phyloP scores from a whole-genome alignment of 345 rosid species.

The Salix brachista region DNA sequence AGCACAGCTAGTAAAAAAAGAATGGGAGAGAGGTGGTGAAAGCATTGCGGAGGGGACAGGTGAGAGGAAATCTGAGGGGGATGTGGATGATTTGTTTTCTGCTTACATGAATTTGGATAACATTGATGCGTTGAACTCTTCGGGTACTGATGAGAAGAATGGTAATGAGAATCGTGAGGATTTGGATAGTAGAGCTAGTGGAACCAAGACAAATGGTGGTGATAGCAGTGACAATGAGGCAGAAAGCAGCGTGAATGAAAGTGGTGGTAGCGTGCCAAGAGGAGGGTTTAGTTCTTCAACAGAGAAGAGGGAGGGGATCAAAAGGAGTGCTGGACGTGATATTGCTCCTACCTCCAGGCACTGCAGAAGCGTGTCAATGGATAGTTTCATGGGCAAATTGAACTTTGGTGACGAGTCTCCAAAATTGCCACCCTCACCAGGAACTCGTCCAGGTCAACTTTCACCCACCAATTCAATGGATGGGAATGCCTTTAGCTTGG shows the following conservation, averaged over 20 bases:
- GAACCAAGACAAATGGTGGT: slow-evolving; percentile 76
- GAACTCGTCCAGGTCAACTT: slow-evolving; percentile 55
- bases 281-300: slow-evolving; percentile 38
- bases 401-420: slow-evolving; percentile 73
- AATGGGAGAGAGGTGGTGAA: slow-evolving; percentile 53
- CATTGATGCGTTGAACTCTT: slow-evolving; percentile 74
- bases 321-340: slow-evolving; percentile 77
- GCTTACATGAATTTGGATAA: slow-evolving; percentile 93
- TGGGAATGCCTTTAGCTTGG: slow-evolving; percentile 71
- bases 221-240: slow-evolving; percentile 92
- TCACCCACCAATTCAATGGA: slow-evolving; percentile 67
- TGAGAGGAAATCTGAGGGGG: slow-evolving; percentile 75
- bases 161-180: slow-evolving; percentile 73
- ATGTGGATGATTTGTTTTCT: slow-evolving; percentile 86
- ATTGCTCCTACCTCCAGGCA: slow-evolving; percentile 69
- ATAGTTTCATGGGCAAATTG: slow-evolving; percentile 83
- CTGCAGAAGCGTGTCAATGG: slow-evolving; percentile 89
- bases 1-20: slow-evolving; percentile 46
- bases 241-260: slow-evolving; percentile 79
- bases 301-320: slow-evolving; percentile 67
- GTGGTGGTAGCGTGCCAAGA: slow-evolving; percentile 38
- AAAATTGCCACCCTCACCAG: slow-evolving; percentile 77
- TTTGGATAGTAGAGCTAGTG: slow-evolving; percentile 86
- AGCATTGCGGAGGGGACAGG: slow-evolving; percentile 53
- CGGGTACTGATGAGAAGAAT: slow-evolving; percentile 67